Base-by-base conservation (phyloP, 108 stramenopile species). In the Fragilaria radians region DNA sequence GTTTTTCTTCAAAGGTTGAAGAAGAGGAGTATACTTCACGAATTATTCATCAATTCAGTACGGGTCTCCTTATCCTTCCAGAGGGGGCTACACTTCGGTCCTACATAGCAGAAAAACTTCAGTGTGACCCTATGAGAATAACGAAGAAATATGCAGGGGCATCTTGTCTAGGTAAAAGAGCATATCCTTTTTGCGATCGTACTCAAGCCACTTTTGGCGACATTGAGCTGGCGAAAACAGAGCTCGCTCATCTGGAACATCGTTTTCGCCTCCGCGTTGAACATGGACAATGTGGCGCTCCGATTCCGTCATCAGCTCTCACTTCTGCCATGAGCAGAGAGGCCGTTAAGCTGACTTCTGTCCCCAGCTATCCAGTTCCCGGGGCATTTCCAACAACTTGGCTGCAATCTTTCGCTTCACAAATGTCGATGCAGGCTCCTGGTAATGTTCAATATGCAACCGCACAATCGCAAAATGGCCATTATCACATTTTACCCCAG, bases 81-180 rank as follows among this genome's bases (percentile, higher is more conserved):
- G 95, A 96, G 27, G 96, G 96, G 27, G 70, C 82, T 31, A 96
- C 96, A 2, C 81, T 96, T 14, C 72, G 97, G 25, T 81, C 92
- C 0, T 96, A 93, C 60, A 74, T 98, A 17, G 95, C 97, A 27
- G 87, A 95, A 54, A 95, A 95, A 73, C 80, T 98, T 5, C 79
- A 89, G 47, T 98, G 97, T 65, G 94, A 96, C 67, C 97, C 97
- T 2, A 96, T 96, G 96, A 75, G 97, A 1, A 96, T 98, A 63
- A 97, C 97, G 23, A 98, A 98, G 69, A 98, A 98, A 68, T 96
- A 84, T 62, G 86, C 94, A 7, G 97, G 97, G 3, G 88, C 94
- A 26, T 74, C 89, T 28, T 95, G 94, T 65, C 78, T 97, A 7
- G 94, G 94, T 17, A 85, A 93, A 58, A 70, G 86, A 33, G 86